phyloP scores from a whole-genome alignment of 495 filamentous ascomycete genomes.

The Pyrenula aspistea region DNA sequence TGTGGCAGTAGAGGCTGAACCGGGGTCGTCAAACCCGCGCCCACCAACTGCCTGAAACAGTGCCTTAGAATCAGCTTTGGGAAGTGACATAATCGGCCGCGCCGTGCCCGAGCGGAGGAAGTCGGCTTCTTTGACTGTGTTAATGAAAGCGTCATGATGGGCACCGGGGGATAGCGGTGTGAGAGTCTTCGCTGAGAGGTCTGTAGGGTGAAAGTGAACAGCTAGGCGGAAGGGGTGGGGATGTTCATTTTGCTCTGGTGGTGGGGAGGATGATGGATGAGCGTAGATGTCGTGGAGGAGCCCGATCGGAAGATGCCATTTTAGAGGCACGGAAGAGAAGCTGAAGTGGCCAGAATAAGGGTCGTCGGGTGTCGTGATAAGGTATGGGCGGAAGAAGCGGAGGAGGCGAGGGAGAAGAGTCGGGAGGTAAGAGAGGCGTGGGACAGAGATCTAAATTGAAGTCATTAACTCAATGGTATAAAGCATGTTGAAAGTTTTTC shows the following conservation, averaged over 20 bases:
- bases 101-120: conserved; percentile 85
- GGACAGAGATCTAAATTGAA: conserved; percentile 36
- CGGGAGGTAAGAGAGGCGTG: conserved; percentile 48
- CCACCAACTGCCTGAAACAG: conserved; percentile 58
- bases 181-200: conserved; percentile 45
- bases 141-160: conserved; percentile 76
- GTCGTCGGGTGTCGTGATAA: conserved; percentile 43
- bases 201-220: conserved; percentile 67
- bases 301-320: conserved; percentile 82
- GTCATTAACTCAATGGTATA: too few species aligned
- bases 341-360: conserved; percentile 55
- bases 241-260: conserved; percentile 20
- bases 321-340: conserved; percentile 65
- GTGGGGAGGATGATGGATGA: conserved; percentile 36
- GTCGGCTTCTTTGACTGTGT: conserved; percentile 92
- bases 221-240: conserved; percentile 66
- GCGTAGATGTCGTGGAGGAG: conserved; percentile 82
- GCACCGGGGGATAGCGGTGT: background rate
- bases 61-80: conserved; percentile 84
- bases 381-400: conserved; percentile 60
- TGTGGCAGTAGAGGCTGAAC: background rate
- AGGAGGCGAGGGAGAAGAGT: conserved; percentile 70
- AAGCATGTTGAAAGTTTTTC: too few species aligned
- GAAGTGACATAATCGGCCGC: conserved; percentile 84
- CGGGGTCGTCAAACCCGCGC: background rate